Evolutionary conservation across 2,329 filamentous ascomycete genomes (phyloP), one percentile per base, ranked within the genome.

Genomic region (Colletotrichum coccodes): DNA sequence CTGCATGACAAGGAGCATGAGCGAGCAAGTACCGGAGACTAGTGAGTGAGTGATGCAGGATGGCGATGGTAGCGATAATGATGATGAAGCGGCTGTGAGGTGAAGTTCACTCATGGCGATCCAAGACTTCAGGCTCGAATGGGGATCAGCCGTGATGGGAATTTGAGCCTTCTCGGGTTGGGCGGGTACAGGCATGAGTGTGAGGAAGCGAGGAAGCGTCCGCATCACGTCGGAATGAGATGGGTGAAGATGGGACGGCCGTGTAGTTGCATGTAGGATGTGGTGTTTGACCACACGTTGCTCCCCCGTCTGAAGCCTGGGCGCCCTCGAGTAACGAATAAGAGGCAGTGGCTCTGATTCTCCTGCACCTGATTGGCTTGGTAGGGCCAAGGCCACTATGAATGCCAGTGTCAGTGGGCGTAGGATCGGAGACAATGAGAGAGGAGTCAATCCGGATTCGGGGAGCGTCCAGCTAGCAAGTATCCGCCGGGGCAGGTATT

Each of bases 1-100:
- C 46, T 65, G 61, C 61, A 65, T 68, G 65, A 56, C 54, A 64
- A 60, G 34, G 61, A 47, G 49, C 61, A 60, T 68, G 61, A 36
- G 49, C 16, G 54, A 44, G 47, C 34, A 59, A 59, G 53, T 68
- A 53, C 64, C 64, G 64, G 52, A 49, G n/a, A 21, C 53, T 60
- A 21, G 54, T 47, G 36, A 65, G 30, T 36, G 47, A 28, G 38
- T 21, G 36, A 60, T 65, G 61, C 54, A 50, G 38, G 54, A 49
- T 50, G 54, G 49, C 32, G 38, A 58, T 30, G 40, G 32, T 49
- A n/a, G 42, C 21, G 30, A 18, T 38, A 30, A 58, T 30, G 40
- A 23, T 49, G 23, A 49, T 26, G 30, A 18, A 38, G 66, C 34
- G 47, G 54, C 23, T 58, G 61, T 34, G 32, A 26, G 18, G 34